phyloP scores from a whole-genome alignment of 768 basidiomycete genomes.

The Tricholoma furcatifolium region DNA sequence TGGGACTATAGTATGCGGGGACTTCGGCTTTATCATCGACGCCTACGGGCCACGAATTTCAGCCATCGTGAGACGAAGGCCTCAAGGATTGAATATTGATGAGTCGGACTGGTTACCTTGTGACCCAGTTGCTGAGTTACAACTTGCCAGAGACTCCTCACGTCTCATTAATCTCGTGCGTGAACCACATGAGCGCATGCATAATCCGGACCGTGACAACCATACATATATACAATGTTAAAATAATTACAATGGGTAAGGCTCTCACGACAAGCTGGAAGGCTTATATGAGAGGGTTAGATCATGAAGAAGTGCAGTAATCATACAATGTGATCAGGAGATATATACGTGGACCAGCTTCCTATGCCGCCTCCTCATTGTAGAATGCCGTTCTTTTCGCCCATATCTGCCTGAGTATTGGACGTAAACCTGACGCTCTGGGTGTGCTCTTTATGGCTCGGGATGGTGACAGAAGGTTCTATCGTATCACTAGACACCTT shows the following conservation, averaged over 20 bases:
- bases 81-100: neutral
- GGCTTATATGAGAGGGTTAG: neutral
- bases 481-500: conserved; percentile 15
- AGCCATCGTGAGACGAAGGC: too few relatives aligned
- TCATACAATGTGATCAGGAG: neutral
- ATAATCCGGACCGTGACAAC: neutral
- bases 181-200: neutral
- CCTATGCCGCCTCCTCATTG: neutral
- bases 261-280: neutral
- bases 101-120: neutral
- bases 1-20: too few relatives aligned
- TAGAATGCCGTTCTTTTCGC: neutral
- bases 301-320: neutral
- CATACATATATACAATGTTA: neutral
- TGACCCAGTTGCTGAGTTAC: too few relatives aligned
- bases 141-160: too few relatives aligned
- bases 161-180: too few relatives aligned
- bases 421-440: conserved; percentile 2
- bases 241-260: neutral
- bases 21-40: too few relatives aligned
- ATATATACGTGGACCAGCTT: neutral
- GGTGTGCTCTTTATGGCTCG: neutral
- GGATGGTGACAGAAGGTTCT: conserved; percentile 1
- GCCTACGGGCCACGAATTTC: too few relatives aligned
- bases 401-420: neutral